Evolutionary conservation across 2,329 filamentous ascomycete species (phyloP).

Genomic region (Trichoderma sp.): DNA sequence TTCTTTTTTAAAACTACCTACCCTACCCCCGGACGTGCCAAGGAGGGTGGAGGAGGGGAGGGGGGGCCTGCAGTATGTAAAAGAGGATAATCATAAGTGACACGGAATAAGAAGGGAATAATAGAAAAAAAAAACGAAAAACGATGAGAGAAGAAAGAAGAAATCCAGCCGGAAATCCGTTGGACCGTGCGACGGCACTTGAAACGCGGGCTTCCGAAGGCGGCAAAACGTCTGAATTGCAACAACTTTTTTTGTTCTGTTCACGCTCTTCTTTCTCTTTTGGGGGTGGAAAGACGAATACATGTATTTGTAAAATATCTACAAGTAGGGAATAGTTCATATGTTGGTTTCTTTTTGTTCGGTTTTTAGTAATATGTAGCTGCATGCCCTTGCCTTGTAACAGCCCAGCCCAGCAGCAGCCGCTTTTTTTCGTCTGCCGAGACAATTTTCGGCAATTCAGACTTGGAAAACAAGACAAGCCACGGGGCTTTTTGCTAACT

Average conservation of each 20-base stretch:
- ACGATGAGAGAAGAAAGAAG: not conserved
- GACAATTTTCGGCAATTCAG: not conserved
- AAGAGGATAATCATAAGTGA: no score
- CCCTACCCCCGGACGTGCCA: not conserved
- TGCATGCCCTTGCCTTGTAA: no score
- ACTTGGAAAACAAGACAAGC: not conserved
- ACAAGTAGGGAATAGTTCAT: conserved; percentile 2
- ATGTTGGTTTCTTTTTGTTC: not conserved
- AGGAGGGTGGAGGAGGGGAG: not conserved
- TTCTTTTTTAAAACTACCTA: not conserved
- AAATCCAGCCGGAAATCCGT: not conserved
- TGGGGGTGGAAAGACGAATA: not conserved
- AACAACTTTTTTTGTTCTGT: not conserved
- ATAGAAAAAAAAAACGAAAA: not conserved
- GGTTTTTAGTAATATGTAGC: not conserved
- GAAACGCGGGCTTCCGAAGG: conserved; percentile 7
- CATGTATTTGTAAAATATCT: not conserved
- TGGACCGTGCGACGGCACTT: conserved; percentile 11
- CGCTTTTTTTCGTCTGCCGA: conserved; percentile 1
- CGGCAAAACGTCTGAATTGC: not conserved
- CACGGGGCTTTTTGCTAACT: no score
- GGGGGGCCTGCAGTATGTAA: no score
- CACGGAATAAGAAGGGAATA: not conserved
- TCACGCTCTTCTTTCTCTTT: not conserved
- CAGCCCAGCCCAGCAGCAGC: no score